Evolutionary conservation across 2,329 filamentous ascomycete species (phyloP).

Genomic region (Phoma sp.): DNA sequence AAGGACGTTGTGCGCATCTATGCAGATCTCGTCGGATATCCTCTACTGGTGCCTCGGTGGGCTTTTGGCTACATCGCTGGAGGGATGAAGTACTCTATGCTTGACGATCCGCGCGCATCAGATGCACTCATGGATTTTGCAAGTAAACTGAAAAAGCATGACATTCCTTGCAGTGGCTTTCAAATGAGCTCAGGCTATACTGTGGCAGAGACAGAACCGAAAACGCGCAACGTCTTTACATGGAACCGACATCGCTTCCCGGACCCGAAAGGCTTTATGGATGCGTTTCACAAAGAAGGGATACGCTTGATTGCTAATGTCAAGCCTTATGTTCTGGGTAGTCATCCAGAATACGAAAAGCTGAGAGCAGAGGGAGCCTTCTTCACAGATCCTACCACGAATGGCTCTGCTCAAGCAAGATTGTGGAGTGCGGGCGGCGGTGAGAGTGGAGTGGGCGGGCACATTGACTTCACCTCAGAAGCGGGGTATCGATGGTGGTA

Average conservation of each 20-base stretch:
- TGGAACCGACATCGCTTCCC: conserved; percentile 77
- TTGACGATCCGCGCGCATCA: conserved; percentile 62
- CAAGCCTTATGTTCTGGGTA: conserved; percentile 74
- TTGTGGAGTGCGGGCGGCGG: conserved; percentile 78
- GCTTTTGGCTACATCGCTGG: conserved; percentile 77
- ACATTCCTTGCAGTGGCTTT: conserved; percentile 74
- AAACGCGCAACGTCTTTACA: conserved; percentile 74
- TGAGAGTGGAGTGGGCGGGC: conserved; percentile 72
- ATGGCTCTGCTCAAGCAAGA: conserved; percentile 63
- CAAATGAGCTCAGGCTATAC: conserved; percentile 79
- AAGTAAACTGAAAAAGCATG: conserved; percentile 66
- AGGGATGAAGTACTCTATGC: conserved; percentile 68
- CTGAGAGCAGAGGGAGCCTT: conserved; percentile 67
- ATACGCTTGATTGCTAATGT: conserved; percentile 75
- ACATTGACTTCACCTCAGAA: conserved; percentile 75
- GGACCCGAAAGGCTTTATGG: conserved; percentile 69
- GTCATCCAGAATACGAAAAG: conserved; percentile 70
- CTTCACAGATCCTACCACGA: conserved; percentile 64
- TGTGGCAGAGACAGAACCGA: conserved; percentile 70
- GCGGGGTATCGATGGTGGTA: conserved; percentile 76
- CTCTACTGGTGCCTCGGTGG: conserved; percentile 73
- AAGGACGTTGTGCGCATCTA: conserved; percentile 71
- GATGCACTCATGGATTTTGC: conserved; percentile 69
- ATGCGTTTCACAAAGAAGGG: conserved; percentile 67
- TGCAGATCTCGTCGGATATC: conserved; percentile 72